Evolutionary conservation across 768 basidiomycete species (phyloP).

Genomic region (Lyophyllum atratum): DNA sequence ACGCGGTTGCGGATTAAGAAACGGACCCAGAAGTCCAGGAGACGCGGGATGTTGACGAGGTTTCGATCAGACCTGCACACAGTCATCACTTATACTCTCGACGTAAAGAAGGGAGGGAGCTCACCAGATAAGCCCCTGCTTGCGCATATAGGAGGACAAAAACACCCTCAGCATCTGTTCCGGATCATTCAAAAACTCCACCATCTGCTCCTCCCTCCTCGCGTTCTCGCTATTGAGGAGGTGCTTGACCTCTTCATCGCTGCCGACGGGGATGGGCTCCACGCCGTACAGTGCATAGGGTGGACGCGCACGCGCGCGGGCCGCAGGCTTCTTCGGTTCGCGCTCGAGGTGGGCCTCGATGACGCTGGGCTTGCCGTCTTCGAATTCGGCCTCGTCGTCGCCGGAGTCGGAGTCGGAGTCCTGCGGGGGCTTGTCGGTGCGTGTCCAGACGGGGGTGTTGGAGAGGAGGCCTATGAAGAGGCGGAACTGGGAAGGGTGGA

Average conservation of each 20-base stretch:
- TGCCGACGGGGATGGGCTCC: conserved; percentile 31
- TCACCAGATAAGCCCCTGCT: conserved; percentile 73
- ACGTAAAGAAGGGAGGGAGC: conserved; percentile 15
- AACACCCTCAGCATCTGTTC: conserved; percentile 61
- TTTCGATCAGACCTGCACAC: conserved; percentile 44
- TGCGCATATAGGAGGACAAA: conserved; percentile 68
- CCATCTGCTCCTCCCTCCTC: conserved; percentile 43
- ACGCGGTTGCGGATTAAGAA: conserved; percentile 60
- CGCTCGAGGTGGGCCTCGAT: conserved; percentile 7
- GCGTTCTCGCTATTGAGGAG: conserved; percentile 38
- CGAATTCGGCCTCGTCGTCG: conserved; percentile 28
- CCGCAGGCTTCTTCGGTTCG: conserved; percentile 16
- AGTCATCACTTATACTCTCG: background rate
- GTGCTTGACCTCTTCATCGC: conserved; percentile 37
- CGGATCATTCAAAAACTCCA: conserved; percentile 63
- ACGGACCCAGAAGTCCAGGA: conserved; percentile 60
- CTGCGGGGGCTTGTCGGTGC: conserved; percentile 32
- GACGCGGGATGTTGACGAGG: conserved; percentile 50
- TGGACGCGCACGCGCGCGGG: conserved; percentile 32
- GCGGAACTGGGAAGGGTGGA: conserved; percentile 49
- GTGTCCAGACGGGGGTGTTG: conserved; percentile 45
- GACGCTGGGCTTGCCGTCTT: conserved; percentile 22
- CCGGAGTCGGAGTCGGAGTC: conserved; percentile 34
- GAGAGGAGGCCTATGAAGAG: conserved; percentile 60
- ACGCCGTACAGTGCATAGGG: conserved; percentile 40